Conservation (phyloP, 2,329 filamentous ascomycete species). For the Ophiostoma sp. region DNA sequence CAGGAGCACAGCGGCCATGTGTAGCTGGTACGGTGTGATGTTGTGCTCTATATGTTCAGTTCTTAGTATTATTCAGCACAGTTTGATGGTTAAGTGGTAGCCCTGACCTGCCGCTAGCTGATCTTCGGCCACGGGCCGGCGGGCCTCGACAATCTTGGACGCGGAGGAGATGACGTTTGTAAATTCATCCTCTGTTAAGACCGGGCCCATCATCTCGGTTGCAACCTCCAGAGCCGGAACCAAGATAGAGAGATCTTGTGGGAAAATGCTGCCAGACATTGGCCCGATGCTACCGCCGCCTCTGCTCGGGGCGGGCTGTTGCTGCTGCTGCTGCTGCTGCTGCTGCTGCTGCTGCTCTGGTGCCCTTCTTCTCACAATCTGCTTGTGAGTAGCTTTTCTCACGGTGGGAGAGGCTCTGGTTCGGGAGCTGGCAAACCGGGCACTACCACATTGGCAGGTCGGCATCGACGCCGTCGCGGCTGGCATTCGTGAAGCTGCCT, state of each 20-base stretch:
- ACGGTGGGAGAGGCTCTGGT: neutral
- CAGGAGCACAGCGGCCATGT: conserved; percentile 32
- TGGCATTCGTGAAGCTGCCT: neutral
- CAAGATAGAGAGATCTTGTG: conserved; percentile 5
- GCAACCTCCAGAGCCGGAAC: conserved; percentile 6
- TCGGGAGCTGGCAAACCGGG: neutral
- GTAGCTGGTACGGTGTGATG: conserved; percentile 32
- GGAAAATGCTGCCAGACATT: conserved; percentile 9
- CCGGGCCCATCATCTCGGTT: neutral
- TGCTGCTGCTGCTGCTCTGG: neutral
- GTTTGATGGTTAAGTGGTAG: neutral
- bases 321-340: neutral
- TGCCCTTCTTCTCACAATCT: neutral
- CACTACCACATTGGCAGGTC: neutral
- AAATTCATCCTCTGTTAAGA: conserved; percentile 18
- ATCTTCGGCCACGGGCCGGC: neutral
- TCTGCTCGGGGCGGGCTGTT: neutral
- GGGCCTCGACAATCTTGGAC: neutral
- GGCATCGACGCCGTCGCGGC: neutral
- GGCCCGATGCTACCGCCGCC: neutral
- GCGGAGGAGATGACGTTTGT: conserved; percentile 4
- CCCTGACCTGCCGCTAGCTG: conserved; percentile 16
- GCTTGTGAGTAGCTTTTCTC: neutral
- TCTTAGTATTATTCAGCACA: neutral
- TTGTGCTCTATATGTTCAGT: conserved; percentile 25